Percentiles rank a stretch among this genome's conserved stretches.
These are phyloP conservation scores for Saccharomyces jurei DNA, from an alignment of 805 yeast genomes.

Conservation along the genomic window DNA sequence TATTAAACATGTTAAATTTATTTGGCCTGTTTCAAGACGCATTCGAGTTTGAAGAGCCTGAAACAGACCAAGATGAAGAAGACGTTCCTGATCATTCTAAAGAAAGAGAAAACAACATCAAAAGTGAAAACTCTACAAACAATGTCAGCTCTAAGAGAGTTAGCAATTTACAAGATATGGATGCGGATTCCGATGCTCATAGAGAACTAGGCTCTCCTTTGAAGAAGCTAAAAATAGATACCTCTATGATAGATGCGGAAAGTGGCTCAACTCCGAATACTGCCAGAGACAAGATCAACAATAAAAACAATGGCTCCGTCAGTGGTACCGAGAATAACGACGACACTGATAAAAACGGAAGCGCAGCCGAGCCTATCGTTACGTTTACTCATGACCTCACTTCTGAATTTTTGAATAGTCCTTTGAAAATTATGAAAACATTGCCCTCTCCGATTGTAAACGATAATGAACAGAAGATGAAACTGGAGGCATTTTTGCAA, in stretches of 20 bases:
- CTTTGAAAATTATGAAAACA: slow-evolving; percentile 9
- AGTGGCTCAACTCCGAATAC: background rate
- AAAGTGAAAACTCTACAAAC: background rate
- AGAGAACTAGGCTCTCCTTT: slow-evolving; percentile 23
- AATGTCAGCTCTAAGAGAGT: slow-evolving; percentile 2
- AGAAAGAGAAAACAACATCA: background rate
- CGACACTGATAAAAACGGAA: background rate
- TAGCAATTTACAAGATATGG: slow-evolving; percentile 5
- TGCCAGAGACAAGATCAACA: background rate
- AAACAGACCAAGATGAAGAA: slow-evolving; percentile 3
- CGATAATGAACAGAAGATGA: slow-evolving; percentile 19
- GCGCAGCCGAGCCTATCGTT: slow-evolving; percentile 3
- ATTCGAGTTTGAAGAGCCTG: slow-evolving; percentile 7
- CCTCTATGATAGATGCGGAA: background rate
- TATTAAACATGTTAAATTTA: slow-evolving; percentile 15
- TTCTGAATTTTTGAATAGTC: slow-evolving; percentile 4
- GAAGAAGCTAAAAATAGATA: slow-evolving; percentile 17
- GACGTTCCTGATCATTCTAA: background rate
- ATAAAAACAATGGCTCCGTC: background rate
- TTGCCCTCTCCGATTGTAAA: slow-evolving; percentile 7
- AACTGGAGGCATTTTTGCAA: slow-evolving; percentile 27
- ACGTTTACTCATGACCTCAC: slow-evolving; percentile 15
- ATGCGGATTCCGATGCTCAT: slow-evolving; percentile 6
- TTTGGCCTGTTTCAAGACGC: slow-evolving; percentile 12
- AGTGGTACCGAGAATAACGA: background rate